phyloP scores from a whole-genome alignment of 2,329 filamentous ascomycete genomes.

The Fusarium proliferatum region DNA sequence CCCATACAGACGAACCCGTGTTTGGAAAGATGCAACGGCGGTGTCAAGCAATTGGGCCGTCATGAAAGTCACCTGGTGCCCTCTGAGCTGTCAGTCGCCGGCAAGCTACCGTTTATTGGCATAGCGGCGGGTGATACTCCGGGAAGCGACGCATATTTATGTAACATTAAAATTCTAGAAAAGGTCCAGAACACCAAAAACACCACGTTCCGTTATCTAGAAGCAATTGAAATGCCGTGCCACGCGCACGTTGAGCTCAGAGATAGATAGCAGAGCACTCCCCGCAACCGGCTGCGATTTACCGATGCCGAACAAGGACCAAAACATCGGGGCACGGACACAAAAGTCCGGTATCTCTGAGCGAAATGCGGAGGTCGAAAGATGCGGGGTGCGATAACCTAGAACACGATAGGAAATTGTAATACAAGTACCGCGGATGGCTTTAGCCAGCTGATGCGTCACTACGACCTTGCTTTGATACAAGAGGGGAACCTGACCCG shows the following conservation, averaged over 20 bases:
- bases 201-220: neutral
- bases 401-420: conserved; percentile 35
- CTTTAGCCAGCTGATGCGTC: conserved; percentile 31
- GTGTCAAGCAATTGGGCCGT: neutral
- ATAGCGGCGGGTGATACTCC: neutral
- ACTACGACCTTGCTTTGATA: neutral
- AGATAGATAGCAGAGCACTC: conserved; percentile 13
- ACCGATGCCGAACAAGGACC: conserved; percentile 25
- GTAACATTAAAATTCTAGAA: neutral
- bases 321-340: conserved; percentile 24
- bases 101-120: neutral
- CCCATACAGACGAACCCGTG: rapidly evolving
- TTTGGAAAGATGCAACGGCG: neutral
- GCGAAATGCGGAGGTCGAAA: conserved; percentile 20
- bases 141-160: neutral
- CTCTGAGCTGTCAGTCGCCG: neutral
- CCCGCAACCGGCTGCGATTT: conserved; percentile 19
- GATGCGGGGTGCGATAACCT: conserved; percentile 28
- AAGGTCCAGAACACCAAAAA: neutral
- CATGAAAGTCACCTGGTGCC: neutral
- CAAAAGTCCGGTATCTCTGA: conserved; percentile 22
- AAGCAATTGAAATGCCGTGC: neutral
- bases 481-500: conserved; percentile 19
- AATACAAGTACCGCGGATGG: conserved; percentile 23
- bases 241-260: neutral